Evolutionary conservation across 164 flowering plant genomes (phyloP).

Genomic region (Macadamia tetraphylla): DNA sequence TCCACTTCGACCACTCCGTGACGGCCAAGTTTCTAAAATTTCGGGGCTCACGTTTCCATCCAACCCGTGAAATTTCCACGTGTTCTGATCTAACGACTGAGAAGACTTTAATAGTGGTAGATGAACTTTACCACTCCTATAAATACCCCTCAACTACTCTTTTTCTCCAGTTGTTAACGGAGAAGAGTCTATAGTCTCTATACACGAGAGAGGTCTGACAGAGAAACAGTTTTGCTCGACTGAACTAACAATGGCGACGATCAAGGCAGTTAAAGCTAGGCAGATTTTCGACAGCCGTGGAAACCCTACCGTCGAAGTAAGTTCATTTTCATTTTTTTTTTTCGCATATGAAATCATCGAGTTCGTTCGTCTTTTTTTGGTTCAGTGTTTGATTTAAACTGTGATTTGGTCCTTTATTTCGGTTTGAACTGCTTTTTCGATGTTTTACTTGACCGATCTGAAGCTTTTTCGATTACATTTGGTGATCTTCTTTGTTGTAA

Average conservation of each 20-base stretch:
- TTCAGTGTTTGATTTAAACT: background rate
- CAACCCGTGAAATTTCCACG: too few species aligned
- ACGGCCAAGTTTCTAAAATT: too few species aligned
- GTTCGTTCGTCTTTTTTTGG: background rate
- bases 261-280: constrained; percentile 43
- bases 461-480: background rate
- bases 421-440: background rate
- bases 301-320: constrained; percentile 56
- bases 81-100: background rate
- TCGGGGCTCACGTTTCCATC: too few species aligned
- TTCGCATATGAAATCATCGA: background rate
- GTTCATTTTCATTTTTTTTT: background rate
- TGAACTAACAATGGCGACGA: constrained; percentile 26
- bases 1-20: too few species aligned
- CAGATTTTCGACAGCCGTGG: constrained; percentile 68
- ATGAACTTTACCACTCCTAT: background rate
- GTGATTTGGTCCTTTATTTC: background rate
- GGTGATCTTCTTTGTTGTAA: background rate
- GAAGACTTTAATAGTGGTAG: background rate
- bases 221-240: background rate
- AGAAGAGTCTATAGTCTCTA: background rate
- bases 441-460: background rate
- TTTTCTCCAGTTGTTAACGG: background rate
- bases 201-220: background rate
- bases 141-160: background rate